These are phyloP conservation scores for Cercis canadensis DNA, from an alignment of 306 rosid genomes.

Conservation along the genomic window DNA sequence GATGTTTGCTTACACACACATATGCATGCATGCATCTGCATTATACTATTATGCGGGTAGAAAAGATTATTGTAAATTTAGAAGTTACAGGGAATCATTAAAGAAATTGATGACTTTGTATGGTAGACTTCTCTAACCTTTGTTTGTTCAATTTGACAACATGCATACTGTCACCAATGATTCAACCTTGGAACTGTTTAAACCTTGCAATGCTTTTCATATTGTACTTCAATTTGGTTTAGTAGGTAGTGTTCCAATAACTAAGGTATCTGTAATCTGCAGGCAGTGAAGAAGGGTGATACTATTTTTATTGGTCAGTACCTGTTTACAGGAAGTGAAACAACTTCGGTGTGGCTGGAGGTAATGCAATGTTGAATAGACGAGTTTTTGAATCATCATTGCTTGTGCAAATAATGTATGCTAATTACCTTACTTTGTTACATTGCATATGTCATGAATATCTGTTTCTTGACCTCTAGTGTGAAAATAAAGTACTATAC, in stretches of 20 bases:
- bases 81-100: background rate
- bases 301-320: conserved; percentile 50
- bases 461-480: background rate
- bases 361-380: conserved; percentile 23
- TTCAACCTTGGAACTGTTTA: background rate
- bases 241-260: background rate
- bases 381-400: background rate
- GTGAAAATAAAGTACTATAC: background rate
- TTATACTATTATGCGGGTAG: background rate
- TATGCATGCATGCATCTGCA: background rate
- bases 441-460: background rate
- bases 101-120: background rate
- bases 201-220: background rate
- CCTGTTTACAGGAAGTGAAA: conserved; percentile 50
- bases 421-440: background rate
- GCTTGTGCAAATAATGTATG: background rate
- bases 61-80: background rate
- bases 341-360: conserved; percentile 51
- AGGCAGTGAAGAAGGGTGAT: conserved; percentile 53
- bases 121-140: background rate
- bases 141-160: background rate
- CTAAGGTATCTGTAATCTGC: conserved; percentile 30
- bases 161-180: background rate
- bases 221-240: conserved; percentile 7
- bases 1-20: background rate